A percentile compares a stretch with the other conserved stretches of the same genome.
These are phyloP conservation scores for Phialocephala sp. DNA, from an alignment of 2,329 filamentous ascomycete species.

Conservation along the genomic window DNA sequence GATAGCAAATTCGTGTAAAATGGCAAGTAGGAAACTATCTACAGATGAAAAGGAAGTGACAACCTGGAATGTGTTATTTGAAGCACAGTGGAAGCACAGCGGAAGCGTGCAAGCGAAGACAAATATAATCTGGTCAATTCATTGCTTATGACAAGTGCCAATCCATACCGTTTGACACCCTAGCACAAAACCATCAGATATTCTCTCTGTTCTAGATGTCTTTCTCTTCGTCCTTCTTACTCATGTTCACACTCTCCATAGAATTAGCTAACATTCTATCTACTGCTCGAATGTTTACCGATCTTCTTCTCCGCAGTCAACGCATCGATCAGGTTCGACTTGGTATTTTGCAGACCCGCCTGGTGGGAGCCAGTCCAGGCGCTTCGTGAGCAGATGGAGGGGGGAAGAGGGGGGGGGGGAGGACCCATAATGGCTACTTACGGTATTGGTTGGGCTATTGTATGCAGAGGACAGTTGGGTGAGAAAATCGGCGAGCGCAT, in stretches of 20 bases:
- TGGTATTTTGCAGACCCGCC: not conserved
- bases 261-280: not conserved
- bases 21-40: not conserved
- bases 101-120: not conserved
- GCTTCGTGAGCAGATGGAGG: not conserved
- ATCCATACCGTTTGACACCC: not conserved
- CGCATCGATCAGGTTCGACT: not conserved
- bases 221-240: not conserved
- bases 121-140: not conserved
- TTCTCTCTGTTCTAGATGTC: not conserved
- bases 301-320: not conserved
- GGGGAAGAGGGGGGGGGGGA: no score
- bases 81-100: not conserved
- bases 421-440: not conserved
- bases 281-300: not conserved
- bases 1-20: conserved; percentile 63
- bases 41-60: not conserved
- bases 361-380: not conserved
- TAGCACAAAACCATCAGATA: not conserved
- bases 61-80: not conserved
- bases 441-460: not conserved
- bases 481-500: not conserved
- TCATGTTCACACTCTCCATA: not conserved
- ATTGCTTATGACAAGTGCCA: conserved; percentile 5
- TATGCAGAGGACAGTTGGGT: not conserved